A percentile compares a stretch with the other conserved stretches of the same genome.
Evolutionary conservation across 164 flowering plant species (phyloP).

Genomic region (Litsea cubeba): DNA sequence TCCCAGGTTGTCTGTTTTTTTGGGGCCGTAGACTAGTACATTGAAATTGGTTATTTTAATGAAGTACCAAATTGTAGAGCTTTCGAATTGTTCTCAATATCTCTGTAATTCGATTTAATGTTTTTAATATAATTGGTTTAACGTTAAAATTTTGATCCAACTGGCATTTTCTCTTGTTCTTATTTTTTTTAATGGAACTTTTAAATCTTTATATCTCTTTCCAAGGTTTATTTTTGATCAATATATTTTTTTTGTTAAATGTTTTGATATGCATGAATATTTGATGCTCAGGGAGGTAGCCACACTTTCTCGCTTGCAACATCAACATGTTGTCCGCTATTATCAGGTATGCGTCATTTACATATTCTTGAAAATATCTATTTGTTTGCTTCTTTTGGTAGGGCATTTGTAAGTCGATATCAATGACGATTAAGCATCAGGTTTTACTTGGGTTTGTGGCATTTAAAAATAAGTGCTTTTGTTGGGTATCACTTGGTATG

Average conservation of each 20-base stretch:
- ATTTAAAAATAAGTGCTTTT: too few species aligned
- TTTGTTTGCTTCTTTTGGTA: neutral
- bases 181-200: too few species aligned
- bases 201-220: neutral
- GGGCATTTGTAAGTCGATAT: too few species aligned
- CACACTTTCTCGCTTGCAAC: constrained; percentile 96
- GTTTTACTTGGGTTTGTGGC: too few species aligned
- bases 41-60: too few species aligned
- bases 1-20: too few species aligned
- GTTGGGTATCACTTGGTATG: too few species aligned
- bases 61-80: too few species aligned
- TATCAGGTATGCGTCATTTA: constrained; percentile 57
- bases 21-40: too few species aligned
- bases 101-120: too few species aligned
- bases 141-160: neutral
- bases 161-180: neutral
- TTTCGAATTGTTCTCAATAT: too few species aligned
- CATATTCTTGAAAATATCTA: neutral
- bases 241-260: constrained; percentile 2
- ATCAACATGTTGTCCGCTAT: constrained; percentile 97
- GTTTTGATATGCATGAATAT: constrained; percentile 9
- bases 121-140: neutral
- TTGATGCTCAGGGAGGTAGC: constrained; percentile 87
- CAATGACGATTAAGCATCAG: too few species aligned
- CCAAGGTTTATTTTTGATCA: neutral